Evolutionary conservation across 352 stramenopile species (phyloP).

Genomic region (Achlya hypogyna): DNA sequence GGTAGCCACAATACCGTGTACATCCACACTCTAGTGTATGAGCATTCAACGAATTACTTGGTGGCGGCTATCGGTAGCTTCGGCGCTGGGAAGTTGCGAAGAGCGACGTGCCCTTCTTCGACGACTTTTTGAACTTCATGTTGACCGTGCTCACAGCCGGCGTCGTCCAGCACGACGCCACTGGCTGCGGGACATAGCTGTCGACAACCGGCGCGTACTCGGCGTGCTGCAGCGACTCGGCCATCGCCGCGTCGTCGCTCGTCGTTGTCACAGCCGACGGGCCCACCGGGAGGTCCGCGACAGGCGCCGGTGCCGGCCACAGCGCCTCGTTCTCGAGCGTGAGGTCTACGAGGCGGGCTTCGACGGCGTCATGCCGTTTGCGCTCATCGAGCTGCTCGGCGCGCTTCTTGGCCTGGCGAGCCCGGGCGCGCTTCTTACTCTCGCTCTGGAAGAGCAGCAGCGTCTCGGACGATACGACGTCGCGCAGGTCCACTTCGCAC

Average conservation of each 20-base stretch:
- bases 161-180: background rate
- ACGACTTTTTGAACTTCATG: conserved; percentile 12
- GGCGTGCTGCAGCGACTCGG: background rate
- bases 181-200: background rate
- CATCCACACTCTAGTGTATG: too few species aligned
- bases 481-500: conserved; percentile 71
- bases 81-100: conserved; percentile 16
- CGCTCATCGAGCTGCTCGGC: conserved; percentile 28
- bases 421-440: conserved; percentile 68
- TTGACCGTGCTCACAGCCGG: background rate
- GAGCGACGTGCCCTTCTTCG: conserved; percentile 17
- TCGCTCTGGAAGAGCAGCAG: conserved; percentile 46
- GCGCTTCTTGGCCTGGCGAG: conserved; percentile 43
- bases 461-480: conserved; percentile 61
- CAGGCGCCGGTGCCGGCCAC: background rate
- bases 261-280: background rate
- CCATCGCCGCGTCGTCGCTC: background rate
- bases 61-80: conserved; percentile 4
- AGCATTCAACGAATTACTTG: background rate
- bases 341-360: conserved; percentile 25
- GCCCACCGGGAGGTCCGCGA: background rate
- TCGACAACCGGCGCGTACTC: background rate
- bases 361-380: conserved; percentile 31
- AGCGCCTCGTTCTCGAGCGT: conserved; percentile 13
- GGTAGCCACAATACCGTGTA: conserved; percentile 19